Evolutionary conservation across 805 yeast genomes (phyloP), one percentile per base, ranked within the genome.

Genomic region (Saccharomycopsis selenospora): DNA sequence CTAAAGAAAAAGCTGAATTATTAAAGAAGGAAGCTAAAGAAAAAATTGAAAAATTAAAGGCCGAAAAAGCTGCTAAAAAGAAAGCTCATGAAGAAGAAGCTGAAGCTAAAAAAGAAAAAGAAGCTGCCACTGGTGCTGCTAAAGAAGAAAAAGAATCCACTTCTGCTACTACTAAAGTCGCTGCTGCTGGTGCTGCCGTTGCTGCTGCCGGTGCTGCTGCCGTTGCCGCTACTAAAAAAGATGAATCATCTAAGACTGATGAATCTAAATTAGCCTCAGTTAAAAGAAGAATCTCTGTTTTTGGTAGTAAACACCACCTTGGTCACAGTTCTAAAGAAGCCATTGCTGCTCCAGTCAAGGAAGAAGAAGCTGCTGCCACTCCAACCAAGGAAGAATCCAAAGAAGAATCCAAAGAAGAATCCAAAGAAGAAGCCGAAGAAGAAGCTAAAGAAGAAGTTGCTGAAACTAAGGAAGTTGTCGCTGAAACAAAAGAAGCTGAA

Each of bases 341-440:
- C 22, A 14, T 10, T 45, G 38, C 48, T 14, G 44, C 36, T 27
- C 47, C 27, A 24, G 42, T 46, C 30, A 40, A 43, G 33, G 48
- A 40, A 25, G 55, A 45, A 27, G 50, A 40, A 14, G 38, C 22
- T 20, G 25, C 25, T 28, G 23, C 18, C 25, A 14, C 8, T 27
- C 67, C 69, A 2, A 63, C 62, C 48, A 62, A 60, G 41, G 69
- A 69, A 55, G 70, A 70, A 53, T 66, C 56, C 30, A 45, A 70
- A 14, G 38, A 33, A 33, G 33, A 28, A 28, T 10, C 33, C n/a
- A n/a, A 10, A 10, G 33, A 28, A n/a, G 33, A 28, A 28, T 10
- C 33, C 33, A 10, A 10, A 28, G 14, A 10, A 18, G 29, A 24
- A 10, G 36, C 55, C 23, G 6, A 4, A 38, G 42, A 20, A 7